Base-by-base conservation (phyloP, 2,329 filamentous ascomycete genomes). In the Cladosporium phlei region DNA sequence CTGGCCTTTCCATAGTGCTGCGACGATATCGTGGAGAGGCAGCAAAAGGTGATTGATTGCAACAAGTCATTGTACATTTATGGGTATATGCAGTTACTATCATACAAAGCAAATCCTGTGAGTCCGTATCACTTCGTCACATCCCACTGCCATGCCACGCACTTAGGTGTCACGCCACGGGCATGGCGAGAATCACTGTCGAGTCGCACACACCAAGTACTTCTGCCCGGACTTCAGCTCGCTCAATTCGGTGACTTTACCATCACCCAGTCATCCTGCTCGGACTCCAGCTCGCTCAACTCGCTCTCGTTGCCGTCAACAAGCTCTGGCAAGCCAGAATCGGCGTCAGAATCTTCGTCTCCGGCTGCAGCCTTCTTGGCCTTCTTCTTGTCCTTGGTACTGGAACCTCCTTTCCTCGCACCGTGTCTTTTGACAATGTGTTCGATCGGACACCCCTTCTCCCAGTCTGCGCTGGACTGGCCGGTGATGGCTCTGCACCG, bases 291-390 rank as follows among this genome's bases (percentile, higher is more conserved):
- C 56, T 63, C 50, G 65, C 55, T 59, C 49, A 56, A 44, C 45
- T 57, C 61, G 40, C 52, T 56, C 27, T 58, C 61, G 10, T 93
- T 60, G 73, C 93, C 47, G 76, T 91, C 29, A 90, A 86, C 3
- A 86, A 87, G 3, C 72, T 93, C 49, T 47, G 75, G 84, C 61
- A 85, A 88, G 9, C 86, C 50, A 88, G 94, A 34, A 19, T 37
- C 74, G 93, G 93, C 70, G 82, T 85, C 4, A 80, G 80, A 21
- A 77, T 80, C 61, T 74, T 94, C 46, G 85, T 94, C 10, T 75
- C 90, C n/a, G 76, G 83, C n/a, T 82, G 83, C 48, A 90, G 86
- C 4, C 88, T 90, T 63, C 83, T 85, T 4, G 74, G 77, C 17
- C 69, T 76, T 17, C 56, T 57, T 59, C 34, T 55, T 53, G 28